These are phyloP conservation scores for Metarhizium anisopliae DNA, from an alignment of 2,329 filamentous ascomycete genomes.

Conservation along the genomic window DNA sequence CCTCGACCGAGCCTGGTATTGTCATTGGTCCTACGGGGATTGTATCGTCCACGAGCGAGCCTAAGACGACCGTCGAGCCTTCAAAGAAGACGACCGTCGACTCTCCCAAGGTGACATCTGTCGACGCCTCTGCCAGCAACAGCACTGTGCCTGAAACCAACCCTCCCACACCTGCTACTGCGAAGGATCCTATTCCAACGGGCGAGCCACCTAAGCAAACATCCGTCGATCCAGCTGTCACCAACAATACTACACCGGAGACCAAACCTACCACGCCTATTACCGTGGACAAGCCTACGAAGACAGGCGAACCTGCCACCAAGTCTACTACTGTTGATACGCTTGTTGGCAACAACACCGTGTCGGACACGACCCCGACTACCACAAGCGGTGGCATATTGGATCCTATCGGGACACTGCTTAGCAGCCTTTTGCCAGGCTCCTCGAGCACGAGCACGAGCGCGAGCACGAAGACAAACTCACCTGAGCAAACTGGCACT, in stretches of 20 bases:
- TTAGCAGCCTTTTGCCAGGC: conserved; percentile 12
- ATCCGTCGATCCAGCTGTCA: too few relatives aligned
- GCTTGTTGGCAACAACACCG: conserved; percentile 1
- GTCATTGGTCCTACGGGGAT: conserved; percentile 21
- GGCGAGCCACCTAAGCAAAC: too few relatives aligned
- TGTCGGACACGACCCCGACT: neutral
- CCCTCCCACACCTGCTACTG: too few relatives aligned
- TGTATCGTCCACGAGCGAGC: conserved; percentile 4
- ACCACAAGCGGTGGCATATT: conserved; percentile 9
- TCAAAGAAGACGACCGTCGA: neutral
- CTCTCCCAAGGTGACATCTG: neutral
- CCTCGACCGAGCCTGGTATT: conserved; percentile 10
- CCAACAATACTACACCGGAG: too few relatives aligned
- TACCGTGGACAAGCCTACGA: too few relatives aligned
- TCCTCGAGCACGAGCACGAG: conserved; percentile 1
- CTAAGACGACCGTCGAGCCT: neutral
- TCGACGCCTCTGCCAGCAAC: neutral
- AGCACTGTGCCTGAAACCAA: neutral
- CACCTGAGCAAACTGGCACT: too few relatives aligned
- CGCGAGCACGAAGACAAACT: too few relatives aligned
- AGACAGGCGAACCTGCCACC: too few relatives aligned
- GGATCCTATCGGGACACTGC: conserved; percentile 14
- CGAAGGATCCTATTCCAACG: too few relatives aligned
- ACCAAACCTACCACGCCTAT: neutral
- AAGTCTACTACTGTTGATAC: too few relatives aligned